These are phyloP conservation scores for Phytopythium mirpurense DNA, from an alignment of 352 stramenopile genomes.

Conservation along the genomic window DNA sequence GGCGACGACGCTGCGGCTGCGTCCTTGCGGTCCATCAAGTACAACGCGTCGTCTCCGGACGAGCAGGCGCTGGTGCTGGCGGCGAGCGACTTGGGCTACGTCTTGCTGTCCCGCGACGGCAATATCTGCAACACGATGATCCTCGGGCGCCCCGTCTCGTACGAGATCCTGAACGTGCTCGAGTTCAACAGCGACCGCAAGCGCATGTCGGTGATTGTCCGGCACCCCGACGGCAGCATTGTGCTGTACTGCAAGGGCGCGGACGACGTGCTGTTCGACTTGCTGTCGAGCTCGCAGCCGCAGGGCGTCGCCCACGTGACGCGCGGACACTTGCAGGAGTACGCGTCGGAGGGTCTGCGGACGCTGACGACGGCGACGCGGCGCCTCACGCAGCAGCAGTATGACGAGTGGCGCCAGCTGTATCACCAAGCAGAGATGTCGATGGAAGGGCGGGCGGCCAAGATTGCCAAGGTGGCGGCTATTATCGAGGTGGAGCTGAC, in stretches of 20 bases:
- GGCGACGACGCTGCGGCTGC: constrained; percentile 6
- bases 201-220: constrained; percentile 97
- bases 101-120: constrained; percentile 59
- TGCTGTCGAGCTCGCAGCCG: constrained; percentile 55
- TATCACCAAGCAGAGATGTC: constrained; percentile 78
- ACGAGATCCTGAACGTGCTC: constrained; percentile 94
- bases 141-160: constrained; percentile 68
- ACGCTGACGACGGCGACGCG: constrained; percentile 73
- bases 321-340: constrained; percentile 76
- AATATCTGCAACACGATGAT: constrained; percentile 63
- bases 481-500: constrained; percentile 85
- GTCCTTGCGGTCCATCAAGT: constrained; percentile 36
- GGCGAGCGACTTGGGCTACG: constrained; percentile 69
- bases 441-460: constrained; percentile 59
- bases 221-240: constrained; percentile 64
- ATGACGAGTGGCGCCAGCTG: constrained; percentile 61
- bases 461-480: constrained; percentile 70
- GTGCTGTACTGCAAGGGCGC: constrained; percentile 83
- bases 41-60: constrained; percentile 83
- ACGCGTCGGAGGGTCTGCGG: constrained; percentile 70
- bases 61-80: constrained; percentile 77
- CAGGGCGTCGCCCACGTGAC: constrained; percentile 80
- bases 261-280: constrained; percentile 77
- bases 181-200: constrained; percentile 99
- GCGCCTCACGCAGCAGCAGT: constrained; percentile 62